These are phyloP conservation scores for Beauveria rudraprayagi DNA, from an alignment of 2,329 filamentous ascomycete species.

Conservation along the genomic window DNA sequence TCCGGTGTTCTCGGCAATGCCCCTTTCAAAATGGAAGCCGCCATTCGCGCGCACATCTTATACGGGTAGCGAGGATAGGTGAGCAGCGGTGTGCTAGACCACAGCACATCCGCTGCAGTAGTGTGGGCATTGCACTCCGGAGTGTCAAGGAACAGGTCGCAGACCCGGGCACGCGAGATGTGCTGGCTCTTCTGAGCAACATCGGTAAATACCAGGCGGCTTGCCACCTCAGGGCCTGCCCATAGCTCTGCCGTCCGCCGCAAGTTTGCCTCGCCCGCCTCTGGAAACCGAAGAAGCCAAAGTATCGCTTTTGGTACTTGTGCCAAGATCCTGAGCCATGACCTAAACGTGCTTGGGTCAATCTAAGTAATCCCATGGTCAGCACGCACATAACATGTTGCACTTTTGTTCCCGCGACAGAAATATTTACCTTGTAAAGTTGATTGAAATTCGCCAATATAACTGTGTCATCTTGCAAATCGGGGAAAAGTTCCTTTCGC, in stretches of 20 bases:
- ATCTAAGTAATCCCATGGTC: constrained; percentile 45
- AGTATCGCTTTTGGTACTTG: constrained; percentile 80
- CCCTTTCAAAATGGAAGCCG: constrained; percentile 84
- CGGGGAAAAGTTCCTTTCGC: constrained; percentile 86
- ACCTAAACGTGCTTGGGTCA: constrained; percentile 91
- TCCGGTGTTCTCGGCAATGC: constrained; percentile 66
- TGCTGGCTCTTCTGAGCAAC: constrained; percentile 93
- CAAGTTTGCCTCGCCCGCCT: constrained; percentile 81
- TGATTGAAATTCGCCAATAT: constrained; percentile 99
- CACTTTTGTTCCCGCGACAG: not conserved
- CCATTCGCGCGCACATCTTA: constrained; percentile 99
- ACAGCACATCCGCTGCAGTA: constrained; percentile 90
- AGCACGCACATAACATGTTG: constrained; percentile 4
- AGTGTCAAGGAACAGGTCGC: constrained; percentile 92
- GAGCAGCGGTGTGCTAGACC: constrained; percentile 88
- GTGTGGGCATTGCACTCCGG: constrained; percentile 98
- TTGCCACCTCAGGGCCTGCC: constrained; percentile 79
- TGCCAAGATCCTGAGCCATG: constrained; percentile 86
- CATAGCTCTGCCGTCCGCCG: constrained; percentile 71
- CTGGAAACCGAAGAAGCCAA: constrained; percentile 95
- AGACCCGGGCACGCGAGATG: constrained; percentile 83
- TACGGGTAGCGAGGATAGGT: constrained; percentile 88
- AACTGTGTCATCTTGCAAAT: constrained; percentile 70
- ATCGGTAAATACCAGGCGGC: constrained; percentile 87
- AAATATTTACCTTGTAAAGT: constrained; percentile 72